Conservation (phyloP, 2,329 filamentous ascomycete species). For the Fusarium floridanum region DNA sequence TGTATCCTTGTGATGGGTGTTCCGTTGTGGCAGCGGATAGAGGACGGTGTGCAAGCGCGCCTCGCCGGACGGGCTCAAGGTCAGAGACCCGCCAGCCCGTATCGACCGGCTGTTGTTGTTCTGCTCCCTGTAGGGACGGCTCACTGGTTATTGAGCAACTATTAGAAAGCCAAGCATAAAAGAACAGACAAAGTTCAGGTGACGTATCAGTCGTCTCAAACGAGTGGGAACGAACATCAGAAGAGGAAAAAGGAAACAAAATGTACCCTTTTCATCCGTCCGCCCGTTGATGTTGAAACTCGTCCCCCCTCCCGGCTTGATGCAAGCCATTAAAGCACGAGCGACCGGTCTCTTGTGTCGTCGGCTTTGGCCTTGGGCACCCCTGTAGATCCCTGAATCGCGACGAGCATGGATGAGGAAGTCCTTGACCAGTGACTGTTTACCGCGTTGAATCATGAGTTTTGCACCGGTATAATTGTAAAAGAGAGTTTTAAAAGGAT, state of each 20-base stretch:
- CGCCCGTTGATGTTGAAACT: slow-evolving; percentile 5
- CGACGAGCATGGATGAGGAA: slow-evolving; percentile 17
- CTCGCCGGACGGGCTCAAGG: slow-evolving; percentile 3
- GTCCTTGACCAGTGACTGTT: slow-evolving; percentile 29
- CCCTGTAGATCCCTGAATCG: slow-evolving; percentile 40
- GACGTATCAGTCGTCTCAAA: slow-evolving; percentile 3
- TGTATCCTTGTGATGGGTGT: slow-evolving; percentile 1
- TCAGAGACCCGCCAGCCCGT: neutral
- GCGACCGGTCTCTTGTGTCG: neutral
- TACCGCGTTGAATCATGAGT: neutral
- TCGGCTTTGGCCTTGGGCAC: slow-evolving; percentile 13
- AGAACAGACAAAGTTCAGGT: neutral
- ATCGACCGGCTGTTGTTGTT: neutral
- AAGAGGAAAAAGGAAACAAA: slow-evolving; percentile 15
- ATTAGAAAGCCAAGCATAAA: neutral
- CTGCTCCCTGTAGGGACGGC: neutral
- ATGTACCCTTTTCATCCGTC: slow-evolving; percentile 1
- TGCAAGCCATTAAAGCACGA: slow-evolving; percentile 20
- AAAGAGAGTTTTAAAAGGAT: slow-evolving; percentile 20
- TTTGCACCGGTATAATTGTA: neutral
- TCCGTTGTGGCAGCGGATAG: neutral
- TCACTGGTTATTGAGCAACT: neutral
- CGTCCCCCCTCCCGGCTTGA: neutral
- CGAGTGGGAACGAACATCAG: neutral
- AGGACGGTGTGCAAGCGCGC: slow-evolving; percentile 1